Evolutionary conservation across 1,139 yeast species (phyloP).

Genomic region (Debaryomycetaceae sp.): DNA sequence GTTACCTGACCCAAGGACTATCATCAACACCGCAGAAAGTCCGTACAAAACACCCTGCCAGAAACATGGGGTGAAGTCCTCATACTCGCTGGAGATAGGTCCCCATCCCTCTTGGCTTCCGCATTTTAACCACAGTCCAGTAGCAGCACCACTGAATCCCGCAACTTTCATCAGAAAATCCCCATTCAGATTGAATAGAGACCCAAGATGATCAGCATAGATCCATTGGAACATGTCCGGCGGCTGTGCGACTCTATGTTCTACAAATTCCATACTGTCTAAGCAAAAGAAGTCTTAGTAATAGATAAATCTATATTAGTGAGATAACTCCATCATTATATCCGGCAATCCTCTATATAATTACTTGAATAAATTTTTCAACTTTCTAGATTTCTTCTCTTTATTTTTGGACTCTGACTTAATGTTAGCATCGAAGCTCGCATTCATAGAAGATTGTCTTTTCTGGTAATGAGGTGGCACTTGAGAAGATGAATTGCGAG

Average conservation of each 20-base stretch:
- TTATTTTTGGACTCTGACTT: slow-evolving; percentile 3
- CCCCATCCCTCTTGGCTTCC: slow-evolving; percentile 66
- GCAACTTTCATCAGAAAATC: not conserved
- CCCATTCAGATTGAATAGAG: not conserved
- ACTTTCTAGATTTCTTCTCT: slow-evolving; percentile 8
- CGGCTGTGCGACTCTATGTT: not conserved
- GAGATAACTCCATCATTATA: too few species aligned
- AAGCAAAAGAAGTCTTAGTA: not conserved
- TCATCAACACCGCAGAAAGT: slow-evolving; percentile 47
- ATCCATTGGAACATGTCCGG: not conserved
- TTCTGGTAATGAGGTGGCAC: slow-evolving; percentile 9
- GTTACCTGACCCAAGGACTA: slow-evolving; percentile 52
- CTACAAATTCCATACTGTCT: not conserved
- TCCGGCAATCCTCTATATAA: too few species aligned
- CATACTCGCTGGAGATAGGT: slow-evolving; percentile 55
- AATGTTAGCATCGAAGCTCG: not conserved
- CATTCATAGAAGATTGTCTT: slow-evolving; percentile 1
- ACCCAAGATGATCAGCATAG: not conserved
- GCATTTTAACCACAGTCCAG: not conserved
- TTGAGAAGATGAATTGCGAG: slow-evolving; percentile 1
- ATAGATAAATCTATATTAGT: too few species aligned
- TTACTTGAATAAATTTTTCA: slow-evolving; percentile 9
- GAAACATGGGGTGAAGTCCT: slow-evolving; percentile 81
- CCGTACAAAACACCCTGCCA: slow-evolving; percentile 66
- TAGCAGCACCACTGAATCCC: slow-evolving; percentile 13